Evolutionary conservation across 768 basidiomycete species (phyloP).

Genomic region (Baorangia bicolor): DNA sequence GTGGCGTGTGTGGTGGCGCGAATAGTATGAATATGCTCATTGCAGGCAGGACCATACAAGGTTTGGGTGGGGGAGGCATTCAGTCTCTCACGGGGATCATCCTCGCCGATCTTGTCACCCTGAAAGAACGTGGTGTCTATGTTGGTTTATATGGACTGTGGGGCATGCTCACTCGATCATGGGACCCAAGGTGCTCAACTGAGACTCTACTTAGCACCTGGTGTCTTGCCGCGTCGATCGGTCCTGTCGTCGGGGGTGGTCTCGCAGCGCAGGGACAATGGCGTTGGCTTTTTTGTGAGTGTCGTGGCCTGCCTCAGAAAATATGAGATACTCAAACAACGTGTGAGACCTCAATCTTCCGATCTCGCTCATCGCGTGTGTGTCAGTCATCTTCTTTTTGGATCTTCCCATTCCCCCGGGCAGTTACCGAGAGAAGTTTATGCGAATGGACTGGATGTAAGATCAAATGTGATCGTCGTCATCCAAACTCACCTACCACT

Average conservation of each 20-base stretch:
- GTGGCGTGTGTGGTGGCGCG: too few species aligned
- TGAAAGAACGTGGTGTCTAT: slow-evolving; percentile 43
- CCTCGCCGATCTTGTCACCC: slow-evolving; percentile 45
- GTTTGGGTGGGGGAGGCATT: slow-evolving; percentile 42
- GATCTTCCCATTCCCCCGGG: slow-evolving; percentile 36
- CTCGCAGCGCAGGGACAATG: slow-evolving; percentile 34
- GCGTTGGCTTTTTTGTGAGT: slow-evolving; percentile 43
- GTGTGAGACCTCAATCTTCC: slow-evolving; percentile 42
- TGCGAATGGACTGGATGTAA: slow-evolving; percentile 45
- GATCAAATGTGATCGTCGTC: slow-evolving; percentile 2
- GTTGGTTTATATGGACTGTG: slow-evolving; percentile 39
- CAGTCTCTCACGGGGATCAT: slow-evolving; percentile 41
- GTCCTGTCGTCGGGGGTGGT: slow-evolving; percentile 38
- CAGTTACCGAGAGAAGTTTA: slow-evolving; percentile 34
- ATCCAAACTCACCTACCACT: neutral
- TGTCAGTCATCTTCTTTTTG: slow-evolving; percentile 32
- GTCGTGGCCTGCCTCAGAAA: neutral
- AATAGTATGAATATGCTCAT: slow-evolving; percentile 42
- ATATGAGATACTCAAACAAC: neutral
- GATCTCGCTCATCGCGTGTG: slow-evolving; percentile 30
- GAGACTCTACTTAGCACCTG: slow-evolving; percentile 23
- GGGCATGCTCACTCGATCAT: neutral
- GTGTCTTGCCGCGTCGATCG: slow-evolving; percentile 36
- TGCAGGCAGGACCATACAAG: slow-evolving; percentile 40
- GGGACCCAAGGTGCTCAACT: neutral